Conservation (phyloP, 257 asterid genomes). For the Solanum tarijense region DNA sequence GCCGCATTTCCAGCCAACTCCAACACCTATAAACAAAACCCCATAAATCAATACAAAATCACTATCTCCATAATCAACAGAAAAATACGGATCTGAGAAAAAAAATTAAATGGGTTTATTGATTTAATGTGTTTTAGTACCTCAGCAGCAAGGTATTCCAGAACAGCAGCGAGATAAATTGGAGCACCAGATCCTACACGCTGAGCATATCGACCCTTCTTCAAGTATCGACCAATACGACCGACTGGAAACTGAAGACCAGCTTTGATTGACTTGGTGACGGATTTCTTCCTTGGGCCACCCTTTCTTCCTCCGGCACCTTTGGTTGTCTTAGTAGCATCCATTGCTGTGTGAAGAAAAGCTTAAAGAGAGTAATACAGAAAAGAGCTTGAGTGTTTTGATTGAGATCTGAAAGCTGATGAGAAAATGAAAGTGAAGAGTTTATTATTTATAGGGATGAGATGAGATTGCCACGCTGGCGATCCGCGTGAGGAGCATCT, state of each 20-base stretch:
- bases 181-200: conserved; percentile 40
- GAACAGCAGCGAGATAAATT: conserved; percentile 37
- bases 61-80: neutral
- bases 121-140: neutral
- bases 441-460: neutral
- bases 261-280: conserved; percentile 33
- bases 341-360: neutral
- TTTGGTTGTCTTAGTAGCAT: neutral
- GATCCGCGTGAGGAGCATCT: neutral
- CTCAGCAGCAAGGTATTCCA: conserved; percentile 39
- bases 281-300: conserved; percentile 32
- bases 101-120: neutral
- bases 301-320: conserved; percentile 30
- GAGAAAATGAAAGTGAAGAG: neutral
- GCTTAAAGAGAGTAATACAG: neutral
- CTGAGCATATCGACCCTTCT: conserved; percentile 37
- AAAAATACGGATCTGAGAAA: neutral
- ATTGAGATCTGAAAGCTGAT: neutral
- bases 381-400: accelerated
- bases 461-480: conserved; percentile 10
- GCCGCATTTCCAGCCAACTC: conserved; percentile 50
- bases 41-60: neutral
- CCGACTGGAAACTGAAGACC: conserved; percentile 52
- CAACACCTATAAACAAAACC: conserved; percentile 12
- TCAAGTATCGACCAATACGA: conserved; percentile 34